Percentiles rank a stretch among this genome's conserved stretches.
Evolutionary conservation across 306 rosid species (phyloP).

Genomic region (Prunus mume): DNA sequence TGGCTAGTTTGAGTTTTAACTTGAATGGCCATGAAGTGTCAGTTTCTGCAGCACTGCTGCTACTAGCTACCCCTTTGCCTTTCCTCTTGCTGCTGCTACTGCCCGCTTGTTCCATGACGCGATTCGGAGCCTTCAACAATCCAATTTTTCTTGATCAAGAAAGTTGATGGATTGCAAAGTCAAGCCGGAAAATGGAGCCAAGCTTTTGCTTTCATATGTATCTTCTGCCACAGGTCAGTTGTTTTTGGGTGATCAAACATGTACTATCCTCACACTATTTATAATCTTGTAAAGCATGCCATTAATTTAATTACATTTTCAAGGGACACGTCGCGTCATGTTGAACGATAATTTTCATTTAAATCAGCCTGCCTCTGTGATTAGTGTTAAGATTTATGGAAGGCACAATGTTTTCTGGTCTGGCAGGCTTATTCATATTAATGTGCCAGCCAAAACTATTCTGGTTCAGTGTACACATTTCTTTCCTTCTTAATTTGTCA

Average conservation of each 20-base stretch:
- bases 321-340: not conserved
- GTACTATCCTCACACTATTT: not conserved
- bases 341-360: not conserved
- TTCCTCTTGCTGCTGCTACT: not conserved
- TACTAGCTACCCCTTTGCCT: not conserved
- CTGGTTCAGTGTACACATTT: too few relatives aligned
- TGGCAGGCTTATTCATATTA: not conserved
- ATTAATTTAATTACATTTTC: not conserved
- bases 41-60: not conserved
- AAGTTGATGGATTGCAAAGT: too few relatives aligned
- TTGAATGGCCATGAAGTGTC: conserved; percentile 42
- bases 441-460: too few relatives aligned
- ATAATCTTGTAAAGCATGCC: not conserved
- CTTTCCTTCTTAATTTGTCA: too few relatives aligned
- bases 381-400: not conserved
- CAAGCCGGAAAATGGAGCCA: too few relatives aligned
- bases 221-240: not conserved
- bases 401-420: conserved; percentile 1
- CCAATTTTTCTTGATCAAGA: not conserved
- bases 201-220: not conserved
- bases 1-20: conserved; percentile 36
- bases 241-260: not conserved
- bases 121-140: not conserved
- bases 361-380: not conserved
- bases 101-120: not conserved